These are phyloP conservation scores for Trichoderma koningiopsis DNA, from an alignment of 2,329 filamentous ascomycete genomes.

Conservation along the genomic window DNA sequence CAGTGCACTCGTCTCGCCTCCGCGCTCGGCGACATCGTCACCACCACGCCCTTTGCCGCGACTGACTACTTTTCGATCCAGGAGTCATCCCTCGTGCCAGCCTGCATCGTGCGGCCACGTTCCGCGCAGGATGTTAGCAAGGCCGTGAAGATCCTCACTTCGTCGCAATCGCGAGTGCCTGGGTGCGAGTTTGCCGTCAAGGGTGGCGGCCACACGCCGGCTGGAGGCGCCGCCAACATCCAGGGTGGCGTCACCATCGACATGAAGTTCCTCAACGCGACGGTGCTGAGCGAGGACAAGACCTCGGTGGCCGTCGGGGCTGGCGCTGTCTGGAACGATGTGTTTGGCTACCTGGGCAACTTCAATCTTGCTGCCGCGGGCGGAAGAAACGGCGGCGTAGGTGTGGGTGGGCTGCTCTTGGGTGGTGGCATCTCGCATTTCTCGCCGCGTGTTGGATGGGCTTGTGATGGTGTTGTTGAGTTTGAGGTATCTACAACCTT, in stretches of 20 bases:
- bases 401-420: slow-evolving; percentile 31
- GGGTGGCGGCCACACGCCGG: slow-evolving; percentile 39
- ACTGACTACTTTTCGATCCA: slow-evolving; percentile 3
- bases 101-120: slow-evolving; percentile 27
- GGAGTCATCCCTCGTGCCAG: not conserved
- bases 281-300: slow-evolving; percentile 29
- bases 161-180: not conserved
- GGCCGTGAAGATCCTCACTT: not conserved
- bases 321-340: slow-evolving; percentile 31
- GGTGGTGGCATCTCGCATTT: slow-evolving; percentile 32
- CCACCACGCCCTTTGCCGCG: slow-evolving; percentile 15
- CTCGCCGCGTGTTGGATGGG: slow-evolving; percentile 25
- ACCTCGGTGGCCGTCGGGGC: slow-evolving; percentile 28
- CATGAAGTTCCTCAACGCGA: slow-evolving; percentile 31
- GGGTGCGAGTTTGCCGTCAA: slow-evolving; percentile 36
- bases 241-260: slow-evolving; percentile 36
- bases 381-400: slow-evolving; percentile 31
- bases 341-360: slow-evolving; percentile 29
- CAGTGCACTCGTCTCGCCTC: slow-evolving; percentile 14
- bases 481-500: not conserved
- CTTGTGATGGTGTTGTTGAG: slow-evolving; percentile 18
- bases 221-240: slow-evolving; percentile 34
- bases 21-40: slow-evolving; percentile 1
- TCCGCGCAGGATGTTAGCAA: slow-evolving; percentile 32
- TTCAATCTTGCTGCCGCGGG: slow-evolving; percentile 31